Percentiles rank a stretch among this genome's conserved stretches.
phyloP scores from a whole-genome alignment of 192 early-diverging fungal species.

The Dispira simplex region DNA sequence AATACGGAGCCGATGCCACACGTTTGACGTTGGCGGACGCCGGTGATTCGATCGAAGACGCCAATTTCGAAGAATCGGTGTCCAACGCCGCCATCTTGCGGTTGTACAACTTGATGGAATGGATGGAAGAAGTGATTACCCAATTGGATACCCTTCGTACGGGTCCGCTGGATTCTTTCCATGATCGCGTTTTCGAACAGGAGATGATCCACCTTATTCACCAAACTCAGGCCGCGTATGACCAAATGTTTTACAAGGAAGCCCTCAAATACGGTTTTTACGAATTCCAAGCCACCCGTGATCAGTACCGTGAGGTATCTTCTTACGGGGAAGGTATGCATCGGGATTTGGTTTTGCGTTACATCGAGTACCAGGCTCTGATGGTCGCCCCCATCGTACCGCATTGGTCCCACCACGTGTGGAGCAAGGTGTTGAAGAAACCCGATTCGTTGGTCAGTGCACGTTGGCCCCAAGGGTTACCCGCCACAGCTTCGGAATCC shows the following conservation, averaged over 20 bases:
- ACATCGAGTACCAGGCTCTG: constrained; percentile 73
- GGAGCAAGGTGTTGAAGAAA: constrained; percentile 66
- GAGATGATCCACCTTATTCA: constrained; percentile 69
- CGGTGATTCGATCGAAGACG: constrained; percentile 89
- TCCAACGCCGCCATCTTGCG: constrained; percentile 93
- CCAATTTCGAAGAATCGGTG: constrained; percentile 92
- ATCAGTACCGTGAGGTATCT: constrained; percentile 76
- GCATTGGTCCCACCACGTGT: constrained; percentile 91
- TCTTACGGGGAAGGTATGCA: constrained; percentile 58
- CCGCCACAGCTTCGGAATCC: constrained; percentile 43
- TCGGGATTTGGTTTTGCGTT: constrained; percentile 61
- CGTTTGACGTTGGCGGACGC: constrained; percentile 92
- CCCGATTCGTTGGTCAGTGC: constrained; percentile 50
- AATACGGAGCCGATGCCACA: constrained; percentile 93
- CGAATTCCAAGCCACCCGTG: constrained; percentile 72
- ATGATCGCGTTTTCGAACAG: constrained; percentile 81
- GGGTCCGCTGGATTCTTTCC: constrained; percentile 40
- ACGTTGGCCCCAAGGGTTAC: constrained; percentile 35
- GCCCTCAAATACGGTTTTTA: constrained; percentile 84
- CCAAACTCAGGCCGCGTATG: constrained; percentile 55
- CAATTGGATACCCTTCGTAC: constrained; percentile 30
- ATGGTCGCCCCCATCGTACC: constrained; percentile 78
- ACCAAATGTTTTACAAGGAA: constrained; percentile 73
- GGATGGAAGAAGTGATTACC: constrained; percentile 59
- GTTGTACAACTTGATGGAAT: constrained; percentile 79